Evolutionary conservation across 345 rosid genomes (phyloP).

Genomic region (Rhodamnia rubescens): DNA sequence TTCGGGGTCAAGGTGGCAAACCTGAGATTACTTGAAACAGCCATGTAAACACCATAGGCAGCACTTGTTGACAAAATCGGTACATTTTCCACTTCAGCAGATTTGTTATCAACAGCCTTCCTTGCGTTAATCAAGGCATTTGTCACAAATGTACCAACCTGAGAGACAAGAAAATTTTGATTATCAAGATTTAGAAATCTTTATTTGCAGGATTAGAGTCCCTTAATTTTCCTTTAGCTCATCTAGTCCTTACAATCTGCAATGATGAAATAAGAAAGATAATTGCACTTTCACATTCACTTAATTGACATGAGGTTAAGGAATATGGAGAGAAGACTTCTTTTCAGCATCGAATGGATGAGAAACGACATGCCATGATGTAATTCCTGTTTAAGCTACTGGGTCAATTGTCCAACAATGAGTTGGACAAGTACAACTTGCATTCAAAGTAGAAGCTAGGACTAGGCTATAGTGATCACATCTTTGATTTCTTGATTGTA

Average conservation of each 20-base stretch:
- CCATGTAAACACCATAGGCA: slow-evolving; percentile 67
- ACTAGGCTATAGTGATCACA: not conserved
- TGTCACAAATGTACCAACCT: slow-evolving; percentile 53
- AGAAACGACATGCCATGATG: not conserved
- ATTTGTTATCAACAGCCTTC: slow-evolving; percentile 47
- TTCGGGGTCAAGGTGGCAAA: not conserved
- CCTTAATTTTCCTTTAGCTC: not conserved
- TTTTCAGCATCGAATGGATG: not conserved
- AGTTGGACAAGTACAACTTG: not conserved
- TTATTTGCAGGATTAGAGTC: not conserved
- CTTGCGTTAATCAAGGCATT: slow-evolving; percentile 45
- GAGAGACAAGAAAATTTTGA: not conserved
- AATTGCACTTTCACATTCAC: not conserved
- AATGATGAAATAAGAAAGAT: not conserved
- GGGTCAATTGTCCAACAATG: not conserved
- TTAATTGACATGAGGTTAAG: not conserved
- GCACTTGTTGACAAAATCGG: slow-evolving; percentile 55
- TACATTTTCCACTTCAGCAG: slow-evolving; percentile 51
- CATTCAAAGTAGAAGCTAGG: not conserved
- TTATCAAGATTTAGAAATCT: not conserved
- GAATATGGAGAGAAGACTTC: not conserved
- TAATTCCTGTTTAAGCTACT: not conserved
- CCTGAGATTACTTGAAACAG: slow-evolving; percentile 80
- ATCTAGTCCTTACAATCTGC: not conserved
- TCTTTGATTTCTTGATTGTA: not conserved